Percentiles rank a stretch among this genome's conserved stretches.
These are phyloP conservation scores for Lactarius pseudohatsudake DNA, from an alignment of 768 basidiomycete species.

Conservation along the genomic window DNA sequence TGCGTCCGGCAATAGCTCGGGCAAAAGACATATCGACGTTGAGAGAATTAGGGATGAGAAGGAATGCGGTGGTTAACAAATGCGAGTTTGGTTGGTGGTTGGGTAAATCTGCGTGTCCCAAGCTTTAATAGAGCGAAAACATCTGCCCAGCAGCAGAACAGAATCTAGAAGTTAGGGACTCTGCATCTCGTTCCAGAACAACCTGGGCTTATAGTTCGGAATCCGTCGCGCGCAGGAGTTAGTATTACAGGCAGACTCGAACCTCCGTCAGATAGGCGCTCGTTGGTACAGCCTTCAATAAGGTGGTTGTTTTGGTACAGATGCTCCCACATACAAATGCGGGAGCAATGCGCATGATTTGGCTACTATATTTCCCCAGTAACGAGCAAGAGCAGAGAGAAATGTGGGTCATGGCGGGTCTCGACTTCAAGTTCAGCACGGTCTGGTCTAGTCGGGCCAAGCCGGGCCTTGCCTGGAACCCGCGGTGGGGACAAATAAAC, in stretches of 20 bases:
- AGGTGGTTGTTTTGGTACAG: background rate
- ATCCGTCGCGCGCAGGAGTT: background rate
- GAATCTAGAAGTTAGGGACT: background rate
- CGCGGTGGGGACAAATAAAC: background rate
- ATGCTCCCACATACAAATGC: background rate
- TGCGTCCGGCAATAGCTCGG: conserved; percentile 27
- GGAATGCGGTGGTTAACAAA: background rate
- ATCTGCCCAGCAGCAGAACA: background rate
- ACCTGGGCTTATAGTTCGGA: background rate
- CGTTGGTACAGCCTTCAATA: background rate
- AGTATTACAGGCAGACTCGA: background rate
- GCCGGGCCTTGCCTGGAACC: background rate
- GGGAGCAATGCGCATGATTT: background rate
- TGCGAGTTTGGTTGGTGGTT: background rate
- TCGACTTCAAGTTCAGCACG: background rate
- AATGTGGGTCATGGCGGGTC: background rate
- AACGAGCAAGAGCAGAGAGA: background rate
- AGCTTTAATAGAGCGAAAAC: conserved; percentile 1
- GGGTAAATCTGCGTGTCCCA: background rate
- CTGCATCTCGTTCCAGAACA: background rate
- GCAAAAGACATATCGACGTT: background rate
- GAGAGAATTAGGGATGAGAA: background rate
- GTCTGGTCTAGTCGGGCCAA: background rate
- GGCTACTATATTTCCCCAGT: no score
- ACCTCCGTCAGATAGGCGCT: background rate